phyloP scores from a whole-genome alignment of 805 yeast species.

The Metschnikowia dekortorum region DNA sequence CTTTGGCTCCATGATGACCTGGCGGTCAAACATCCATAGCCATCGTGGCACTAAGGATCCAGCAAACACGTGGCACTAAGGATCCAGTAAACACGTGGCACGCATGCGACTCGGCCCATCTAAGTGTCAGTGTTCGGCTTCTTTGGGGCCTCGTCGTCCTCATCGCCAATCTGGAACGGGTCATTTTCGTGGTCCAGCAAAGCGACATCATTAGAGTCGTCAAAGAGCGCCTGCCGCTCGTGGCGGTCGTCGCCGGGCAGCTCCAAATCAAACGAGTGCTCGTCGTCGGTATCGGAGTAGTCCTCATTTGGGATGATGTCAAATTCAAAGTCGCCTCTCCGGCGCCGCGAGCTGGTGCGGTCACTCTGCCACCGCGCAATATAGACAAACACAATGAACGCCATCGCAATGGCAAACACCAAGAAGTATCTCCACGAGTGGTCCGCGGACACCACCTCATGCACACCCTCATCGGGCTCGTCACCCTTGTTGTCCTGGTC shows the following conservation, averaged over 20 bases:
- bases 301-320: slow-evolving; percentile 72
- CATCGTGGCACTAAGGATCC: too few relatives aligned
- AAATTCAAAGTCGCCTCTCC: slow-evolving; percentile 71
- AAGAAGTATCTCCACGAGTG: slow-evolving; percentile 62
- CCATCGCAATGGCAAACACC: slow-evolving; percentile 49
- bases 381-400: slow-evolving; percentile 48
- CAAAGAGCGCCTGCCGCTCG: slow-evolving; percentile 39
- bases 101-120: background rate
- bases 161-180: slow-evolving; percentile 39
- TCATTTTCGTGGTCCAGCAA: slow-evolving; percentile 37
- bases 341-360: slow-evolving; percentile 40
- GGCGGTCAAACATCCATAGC: too few relatives aligned
- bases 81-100: too few relatives aligned
- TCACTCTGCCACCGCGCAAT: slow-evolving; percentile 41
- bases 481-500: background rate
- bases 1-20: too few relatives aligned
- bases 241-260: slow-evolving; percentile 25
- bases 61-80: too few relatives aligned
- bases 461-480: slow-evolving; percentile 21
- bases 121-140: background rate
- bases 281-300: slow-evolving; percentile 38
- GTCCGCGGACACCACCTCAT: slow-evolving; percentile 31
- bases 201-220: slow-evolving; percentile 35
- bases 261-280: slow-evolving; percentile 30
- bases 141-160: slow-evolving; percentile 20